A percentile compares a stretch with the other conserved stretches of the same genome.
These are phyloP conservation scores for Noccaea bulbosa DNA, from an alignment of 345 rosid genomes.

Conservation along the genomic window DNA sequence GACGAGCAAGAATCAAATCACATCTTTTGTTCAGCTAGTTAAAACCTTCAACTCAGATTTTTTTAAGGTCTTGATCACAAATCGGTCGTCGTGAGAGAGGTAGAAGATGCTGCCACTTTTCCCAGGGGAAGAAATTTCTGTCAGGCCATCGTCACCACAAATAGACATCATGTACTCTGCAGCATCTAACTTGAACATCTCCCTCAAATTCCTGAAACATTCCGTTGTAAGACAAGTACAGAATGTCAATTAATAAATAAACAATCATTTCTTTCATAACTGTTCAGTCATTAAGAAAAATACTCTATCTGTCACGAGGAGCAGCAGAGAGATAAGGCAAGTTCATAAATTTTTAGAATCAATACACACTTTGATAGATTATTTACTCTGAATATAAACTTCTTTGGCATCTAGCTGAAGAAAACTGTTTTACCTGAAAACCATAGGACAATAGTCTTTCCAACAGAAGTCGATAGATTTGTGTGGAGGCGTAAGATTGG, in stretches of 20 bases:
- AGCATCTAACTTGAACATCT: conserved; percentile 96
- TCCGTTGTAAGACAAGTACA: conserved; percentile 17
- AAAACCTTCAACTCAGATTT: conserved; percentile 84
- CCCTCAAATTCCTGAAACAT: conserved; percentile 80
- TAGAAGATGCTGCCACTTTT: conserved; percentile 98
- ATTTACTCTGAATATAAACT: conserved; percentile 4
- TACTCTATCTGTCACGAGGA: neutral
- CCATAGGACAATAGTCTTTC: conserved; percentile 99
- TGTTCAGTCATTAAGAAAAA: neutral
- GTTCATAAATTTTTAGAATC: neutral
- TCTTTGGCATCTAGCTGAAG: conserved; percentile 27
- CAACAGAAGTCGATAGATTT: conserved; percentile 81
- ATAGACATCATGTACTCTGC: conserved; percentile 99
- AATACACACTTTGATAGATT: neutral
- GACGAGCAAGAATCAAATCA: conserved; percentile 13
- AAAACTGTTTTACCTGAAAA: conserved; percentile 70
- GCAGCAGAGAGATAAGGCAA: conserved; percentile 1
- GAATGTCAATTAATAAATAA: conserved; percentile 5
- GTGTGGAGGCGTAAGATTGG: conserved; percentile 90
- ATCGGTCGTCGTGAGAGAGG: conserved; percentile 88
- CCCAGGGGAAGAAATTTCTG: conserved; percentile 82
- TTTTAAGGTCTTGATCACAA: conserved; percentile 90
- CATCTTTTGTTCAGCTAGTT: conserved; percentile 18
- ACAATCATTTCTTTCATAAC: neutral
- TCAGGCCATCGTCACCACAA: conserved; percentile 92